Base-by-base conservation (phyloP, 2,329 filamentous ascomycete species). In the Venturia aucupariae region DNA sequence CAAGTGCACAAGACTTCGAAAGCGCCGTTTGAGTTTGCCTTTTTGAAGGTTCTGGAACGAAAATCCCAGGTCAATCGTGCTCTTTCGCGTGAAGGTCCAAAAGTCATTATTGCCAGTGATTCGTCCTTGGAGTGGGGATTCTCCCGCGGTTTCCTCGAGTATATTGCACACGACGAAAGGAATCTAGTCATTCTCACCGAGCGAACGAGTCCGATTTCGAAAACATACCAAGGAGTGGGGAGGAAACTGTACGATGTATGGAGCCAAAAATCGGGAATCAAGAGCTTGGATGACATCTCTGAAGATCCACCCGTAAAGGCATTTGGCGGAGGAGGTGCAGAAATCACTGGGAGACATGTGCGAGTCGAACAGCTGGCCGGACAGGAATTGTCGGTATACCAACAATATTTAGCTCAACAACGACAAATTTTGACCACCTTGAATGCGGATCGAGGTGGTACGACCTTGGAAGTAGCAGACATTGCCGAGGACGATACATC, bases 51-150 rank as follows among this genome's bases (percentile, higher is more conserved):
- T 7, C 78, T 99, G 2, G 93, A 97, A 72, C 86, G 89, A 61
- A 90, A 86, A 73, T 86, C 87, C 7, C 90, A 93, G 73, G 82
- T 97, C 13, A 85, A 90, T 63, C 88, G 86, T 69, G 81, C 94
- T 64, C 73, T 88, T 11, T 65, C 78, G 81, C 69, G 80, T 24
- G 73, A 75, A 57, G 79, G 78, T 27, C 82, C 86, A 71, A 76
- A 86, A 63, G 92, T 99, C 19, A 94, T 99, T 62, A 80, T 99
- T 65, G 92, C 94, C 2, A 97, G 91, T 69, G 93, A 97, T 73
- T 84, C 86, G 3, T 95, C 90, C 38, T 78, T 97, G 24, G 91
- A 96, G 70, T 99, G 94, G 94, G 94, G 94, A 0, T 96, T 96
- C 71, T 95, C 94, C 0, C 90, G 89, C 70, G 87, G 93, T 63